phyloP scores from a whole-genome alignment of 139 green algal species.

The Tetradesmus lagerheimii region DNA sequence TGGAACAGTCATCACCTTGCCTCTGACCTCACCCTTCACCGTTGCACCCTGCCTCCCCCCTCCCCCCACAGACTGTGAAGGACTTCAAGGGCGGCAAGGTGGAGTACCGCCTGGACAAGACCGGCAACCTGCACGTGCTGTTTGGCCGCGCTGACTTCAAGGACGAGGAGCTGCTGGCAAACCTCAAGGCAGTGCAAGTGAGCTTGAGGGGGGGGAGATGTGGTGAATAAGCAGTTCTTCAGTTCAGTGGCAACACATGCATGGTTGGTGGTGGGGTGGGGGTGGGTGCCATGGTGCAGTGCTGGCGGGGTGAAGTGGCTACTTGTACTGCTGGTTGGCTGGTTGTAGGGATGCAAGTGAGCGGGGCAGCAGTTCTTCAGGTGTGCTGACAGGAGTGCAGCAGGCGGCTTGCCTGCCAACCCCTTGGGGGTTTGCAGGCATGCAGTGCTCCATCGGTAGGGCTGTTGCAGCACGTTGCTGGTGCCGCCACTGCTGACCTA shows the following conservation, averaged over 20 bases:
- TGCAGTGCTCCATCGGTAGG: too few species aligned
- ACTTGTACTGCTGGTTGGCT: too few species aligned
- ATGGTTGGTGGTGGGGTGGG: too few species aligned
- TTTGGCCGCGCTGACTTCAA: constrained; percentile 95
- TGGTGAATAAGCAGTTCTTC: neutral
- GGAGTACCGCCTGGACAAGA: constrained; percentile 99
- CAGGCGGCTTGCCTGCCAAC: too few species aligned
- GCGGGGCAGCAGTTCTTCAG: too few species aligned
- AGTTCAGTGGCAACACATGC: too few species aligned
- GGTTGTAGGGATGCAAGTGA: too few species aligned
- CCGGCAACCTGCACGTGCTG: constrained; percentile 96
- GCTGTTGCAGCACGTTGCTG: neutral
- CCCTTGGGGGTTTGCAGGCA: too few species aligned
- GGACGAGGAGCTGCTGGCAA: constrained; percentile 88
- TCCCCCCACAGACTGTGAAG: constrained; percentile 86
- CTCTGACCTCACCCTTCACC: neutral
- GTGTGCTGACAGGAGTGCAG: too few species aligned
- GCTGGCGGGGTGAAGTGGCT: neutral
- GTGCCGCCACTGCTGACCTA: neutral
- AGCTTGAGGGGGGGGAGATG: too few species aligned
- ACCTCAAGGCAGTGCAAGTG: constrained; percentile 95
- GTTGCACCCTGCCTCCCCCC: neutral
- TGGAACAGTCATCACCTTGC: neutral
- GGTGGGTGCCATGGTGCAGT: too few species aligned
- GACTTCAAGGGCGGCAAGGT: constrained; percentile 99